A percentile compares a stretch with the other conserved stretches of the same genome.
phyloP scores from a whole-genome alignment of 352 stramenopile species.

The Saprolegnia diclina region DNA sequence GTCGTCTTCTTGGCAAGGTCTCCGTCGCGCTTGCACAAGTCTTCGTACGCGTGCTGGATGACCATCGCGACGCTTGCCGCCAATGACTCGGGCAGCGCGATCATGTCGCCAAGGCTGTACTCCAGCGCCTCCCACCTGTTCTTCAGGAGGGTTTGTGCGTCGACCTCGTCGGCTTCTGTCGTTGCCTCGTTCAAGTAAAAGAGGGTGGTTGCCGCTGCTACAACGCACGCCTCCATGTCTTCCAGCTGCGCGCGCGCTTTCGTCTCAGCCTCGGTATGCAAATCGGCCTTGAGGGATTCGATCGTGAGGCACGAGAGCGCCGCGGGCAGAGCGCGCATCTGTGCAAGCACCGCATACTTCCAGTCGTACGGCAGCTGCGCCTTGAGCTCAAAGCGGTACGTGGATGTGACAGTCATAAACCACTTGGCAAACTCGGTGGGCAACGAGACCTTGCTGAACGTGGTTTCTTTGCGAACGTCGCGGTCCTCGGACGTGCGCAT shows the following conservation, averaged over 20 bases:
- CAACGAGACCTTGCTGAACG: background rate
- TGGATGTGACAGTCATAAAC: background rate
- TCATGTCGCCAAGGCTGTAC: background rate
- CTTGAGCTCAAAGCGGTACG: background rate
- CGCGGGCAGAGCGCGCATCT: background rate
- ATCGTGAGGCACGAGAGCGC: background rate
- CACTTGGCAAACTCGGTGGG: background rate
- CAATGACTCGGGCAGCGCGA: no score
- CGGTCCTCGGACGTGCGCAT: constrained; percentile 12
- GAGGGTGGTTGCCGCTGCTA: background rate
- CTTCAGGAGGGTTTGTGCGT: background rate
- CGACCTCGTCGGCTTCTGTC: background rate
- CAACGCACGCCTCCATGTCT: background rate
- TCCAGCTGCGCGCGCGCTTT: background rate
- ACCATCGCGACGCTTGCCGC: no score
- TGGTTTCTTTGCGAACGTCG: constrained; percentile 13
- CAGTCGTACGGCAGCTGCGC: background rate
- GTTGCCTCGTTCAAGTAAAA: background rate
- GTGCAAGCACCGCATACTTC: background rate
- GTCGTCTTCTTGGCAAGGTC: background rate
- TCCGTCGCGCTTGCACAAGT: background rate
- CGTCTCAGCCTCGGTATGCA: background rate
- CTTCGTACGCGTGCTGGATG: background rate
- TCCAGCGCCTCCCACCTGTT: background rate
- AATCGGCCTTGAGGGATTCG: background rate